Evolutionary conservation across 345 rosid genomes (phyloP), one percentile per base, ranked within the genome.

Genomic region (Luvunga scandens): DNA sequence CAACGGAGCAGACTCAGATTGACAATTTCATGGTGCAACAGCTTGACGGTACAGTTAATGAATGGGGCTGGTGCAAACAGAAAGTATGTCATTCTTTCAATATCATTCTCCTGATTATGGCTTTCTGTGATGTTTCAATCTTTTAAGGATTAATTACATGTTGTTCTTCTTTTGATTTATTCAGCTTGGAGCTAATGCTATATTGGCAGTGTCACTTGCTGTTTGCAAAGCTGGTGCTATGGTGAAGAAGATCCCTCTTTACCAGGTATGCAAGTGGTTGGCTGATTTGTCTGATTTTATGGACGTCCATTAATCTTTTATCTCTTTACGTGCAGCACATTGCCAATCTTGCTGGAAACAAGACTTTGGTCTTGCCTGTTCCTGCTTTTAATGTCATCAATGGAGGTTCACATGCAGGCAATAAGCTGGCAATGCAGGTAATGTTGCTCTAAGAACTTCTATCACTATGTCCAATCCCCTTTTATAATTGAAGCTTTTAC

Each of bases 21-120:
- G 91, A 89, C 68, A 86, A 85, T 76, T 86, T 81, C 70, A 88
- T 89, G 91, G 95, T 91, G 73, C 93, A 91, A 48, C 84, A 91
- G 77, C 91, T 89, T 57, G 93, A 91, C 79, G 95, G 93, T 81
- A 91, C 95, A 27, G 83, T 82, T 21, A 91, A 91, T 45, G 95
- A 91, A 75, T 91, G 95, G 95, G 95, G 95, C 50, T 91, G 95
- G 93, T 91, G 93, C 85, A 91, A 91, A 71, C 91, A 91, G 65
- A 91, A 89, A 89, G 95, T 89, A 83, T 55, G 6, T 48, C 25
- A 66, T 34, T 6, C 10, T 25, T 73, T 31, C 7, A 9, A 55
- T 69, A 4, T 25, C 3, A 2, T 30, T 10, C 31, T 63, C 42
- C 9, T 45, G 7, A 57, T 22, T 16, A 18, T 4, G n/a, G 28